phyloP scores from a whole-genome alignment of 1,139 yeast species.

The Nadsonia starkeyi-henricii region DNA sequence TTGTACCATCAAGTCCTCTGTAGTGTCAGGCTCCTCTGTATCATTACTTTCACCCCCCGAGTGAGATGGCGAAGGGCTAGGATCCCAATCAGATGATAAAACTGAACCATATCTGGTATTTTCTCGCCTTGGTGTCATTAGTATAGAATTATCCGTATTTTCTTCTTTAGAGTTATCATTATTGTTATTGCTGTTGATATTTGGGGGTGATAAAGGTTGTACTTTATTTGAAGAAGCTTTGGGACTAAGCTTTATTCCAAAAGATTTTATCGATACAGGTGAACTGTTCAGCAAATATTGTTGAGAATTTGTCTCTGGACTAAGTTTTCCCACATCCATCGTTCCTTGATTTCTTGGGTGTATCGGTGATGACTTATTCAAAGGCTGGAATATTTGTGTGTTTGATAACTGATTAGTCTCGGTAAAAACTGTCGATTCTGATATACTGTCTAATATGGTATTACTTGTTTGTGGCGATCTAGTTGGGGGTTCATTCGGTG shows the following conservation, averaged over 20 bases:
- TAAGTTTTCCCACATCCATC: neutral
- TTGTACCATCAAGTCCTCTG: too few relatives aligned
- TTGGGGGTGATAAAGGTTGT: too few relatives aligned
- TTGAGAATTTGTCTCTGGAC: too few relatives aligned
- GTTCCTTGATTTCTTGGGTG: neutral
- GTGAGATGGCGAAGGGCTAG: neutral
- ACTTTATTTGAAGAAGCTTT: neutral
- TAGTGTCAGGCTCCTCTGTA: too few relatives aligned
- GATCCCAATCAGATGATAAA: neutral
- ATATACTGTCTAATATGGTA: neutral
- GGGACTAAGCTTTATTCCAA: neutral
- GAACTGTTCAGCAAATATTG: neutral
- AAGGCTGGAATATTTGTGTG: neutral
- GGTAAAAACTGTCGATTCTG: neutral
- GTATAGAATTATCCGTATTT: neutral
- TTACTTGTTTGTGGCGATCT: neutral
- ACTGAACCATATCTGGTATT: neutral
- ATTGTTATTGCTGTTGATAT: neutral
- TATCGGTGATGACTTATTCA: neutral
- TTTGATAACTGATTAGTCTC: neutral
- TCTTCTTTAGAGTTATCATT: neutral
- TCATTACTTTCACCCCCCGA: too few relatives aligned
- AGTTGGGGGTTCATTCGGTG: neutral
- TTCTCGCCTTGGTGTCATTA: neutral
- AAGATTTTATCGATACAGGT: too few relatives aligned